Evolutionary conservation across 2,329 filamentous ascomycete species (phyloP), one percentile per base, ranked within the genome.

Genomic region (Chaetomium sp.): DNA sequence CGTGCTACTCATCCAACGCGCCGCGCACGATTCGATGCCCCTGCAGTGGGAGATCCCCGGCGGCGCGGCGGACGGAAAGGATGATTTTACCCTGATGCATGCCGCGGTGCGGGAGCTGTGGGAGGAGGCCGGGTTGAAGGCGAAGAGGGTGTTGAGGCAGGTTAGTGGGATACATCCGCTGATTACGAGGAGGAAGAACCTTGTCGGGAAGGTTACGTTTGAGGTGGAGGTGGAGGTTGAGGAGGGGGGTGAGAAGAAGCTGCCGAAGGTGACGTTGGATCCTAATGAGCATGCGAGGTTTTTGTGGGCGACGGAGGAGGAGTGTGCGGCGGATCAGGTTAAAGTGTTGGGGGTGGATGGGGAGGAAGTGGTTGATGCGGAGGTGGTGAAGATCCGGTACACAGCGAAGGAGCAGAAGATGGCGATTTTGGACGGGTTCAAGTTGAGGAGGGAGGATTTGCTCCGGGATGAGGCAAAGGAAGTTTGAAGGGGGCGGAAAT

Each of bases 21-120:
- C 72, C 7, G 59, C 67, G 1, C 64, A 66, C 54, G 72, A 74
- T 59, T 70, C 66, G 7, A 69, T 71, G 65, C 74, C 74, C 0
- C 59, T 69, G 46, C 62, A 53, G 10, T 76, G 74, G 74, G 74
- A 77, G 57, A 58, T 70, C 9, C 72, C 74, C 1, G 74, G 74
- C 46, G 74, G 74, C 14, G 72, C 64, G 0, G 68, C 67, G 46
- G 72, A 76, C 52, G 35, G 56, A 2, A 66, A 68, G 1, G 72
- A 74, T 49, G 53, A 60, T 46, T 27, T 27, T 27, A 72, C 61
- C 2, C 64, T 76, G 7, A 63, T 76, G 12, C 62, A 70, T 52
- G 68, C 62, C 2, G 64, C 69, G 0, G 70, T 69, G 5, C 67
- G 74, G 33, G 74, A 77, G 60, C 60, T 76, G 5, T 70, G 65